Percentiles rank a stretch among this genome's conserved stretches.
Evolutionary conservation across 2,329 filamentous ascomycete species (phyloP).

Genomic region (Zymoseptoria crescenta): DNA sequence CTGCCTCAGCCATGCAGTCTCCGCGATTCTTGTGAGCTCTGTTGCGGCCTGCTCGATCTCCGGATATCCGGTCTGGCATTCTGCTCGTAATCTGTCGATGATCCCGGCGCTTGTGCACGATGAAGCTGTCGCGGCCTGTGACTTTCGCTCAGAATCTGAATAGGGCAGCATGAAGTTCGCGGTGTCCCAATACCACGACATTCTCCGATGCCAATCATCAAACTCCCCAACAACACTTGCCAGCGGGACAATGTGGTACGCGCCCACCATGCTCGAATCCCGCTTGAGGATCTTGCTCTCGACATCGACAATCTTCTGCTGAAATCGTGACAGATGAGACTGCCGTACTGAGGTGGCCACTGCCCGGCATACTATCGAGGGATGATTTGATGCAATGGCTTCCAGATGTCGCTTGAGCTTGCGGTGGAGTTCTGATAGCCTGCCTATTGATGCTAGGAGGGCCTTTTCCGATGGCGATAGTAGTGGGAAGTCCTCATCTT

Average conservation of each 20-base stretch:
- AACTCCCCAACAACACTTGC: slow-evolving; percentile 80
- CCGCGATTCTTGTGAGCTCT: slow-evolving; percentile 66
- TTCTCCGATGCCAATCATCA: slow-evolving; percentile 71
- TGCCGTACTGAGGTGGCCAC: slow-evolving; percentile 71
- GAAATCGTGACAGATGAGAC: slow-evolving; percentile 70
- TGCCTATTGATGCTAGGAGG: slow-evolving; percentile 67
- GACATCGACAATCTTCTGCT: slow-evolving; percentile 74
- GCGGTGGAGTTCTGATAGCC: slow-evolving; percentile 70
- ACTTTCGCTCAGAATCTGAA: background rate
- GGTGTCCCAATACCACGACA: slow-evolving; percentile 80
- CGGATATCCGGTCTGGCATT: slow-evolving; percentile 78
- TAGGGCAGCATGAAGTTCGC: slow-evolving; percentile 57
- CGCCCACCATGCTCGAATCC: slow-evolving; percentile 75
- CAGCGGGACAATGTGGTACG: slow-evolving; percentile 86
- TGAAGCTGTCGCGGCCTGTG: background rate
- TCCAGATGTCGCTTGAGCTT: slow-evolving; percentile 60
- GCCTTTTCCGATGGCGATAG: slow-evolving; percentile 74
- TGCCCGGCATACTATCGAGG: slow-evolving; percentile 77
- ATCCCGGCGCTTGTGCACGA: slow-evolving; percentile 47
- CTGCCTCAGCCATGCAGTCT: slow-evolving; percentile 86
- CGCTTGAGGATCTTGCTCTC: slow-evolving; percentile 68
- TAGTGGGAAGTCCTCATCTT: slow-evolving; percentile 37
- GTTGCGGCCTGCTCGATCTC: slow-evolving; percentile 73
- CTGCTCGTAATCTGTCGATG: slow-evolving; percentile 67
- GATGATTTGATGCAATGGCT: slow-evolving; percentile 61